Evolutionary conservation across 768 basidiomycete genomes (phyloP).

Genomic region (Lyophyllum decastes): DNA sequence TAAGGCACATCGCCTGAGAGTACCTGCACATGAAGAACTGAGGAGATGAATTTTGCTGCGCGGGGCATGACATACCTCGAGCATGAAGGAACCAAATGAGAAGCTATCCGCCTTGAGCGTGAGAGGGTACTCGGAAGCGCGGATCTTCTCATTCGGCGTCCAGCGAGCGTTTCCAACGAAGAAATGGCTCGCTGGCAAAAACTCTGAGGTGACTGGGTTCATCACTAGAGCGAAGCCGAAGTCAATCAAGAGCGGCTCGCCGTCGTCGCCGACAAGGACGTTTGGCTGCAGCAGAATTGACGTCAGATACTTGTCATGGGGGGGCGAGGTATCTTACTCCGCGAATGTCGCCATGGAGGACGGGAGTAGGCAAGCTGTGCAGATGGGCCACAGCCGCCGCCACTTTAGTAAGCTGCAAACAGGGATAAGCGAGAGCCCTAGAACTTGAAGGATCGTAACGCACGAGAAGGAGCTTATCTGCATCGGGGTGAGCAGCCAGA

Average conservation of each 20-base stretch:
- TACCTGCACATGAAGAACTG: neutral
- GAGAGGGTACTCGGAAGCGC: constrained; percentile 5
- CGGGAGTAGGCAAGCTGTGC: constrained; percentile 9
- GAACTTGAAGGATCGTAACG: neutral
- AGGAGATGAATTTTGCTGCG: no score
- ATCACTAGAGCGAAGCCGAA: constrained; percentile 6
- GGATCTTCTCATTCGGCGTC: constrained; percentile 14
- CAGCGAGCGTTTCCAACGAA: constrained; percentile 12
- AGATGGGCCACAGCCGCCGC: constrained; percentile 12
- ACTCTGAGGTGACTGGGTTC: constrained; percentile 1
- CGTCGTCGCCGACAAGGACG: constrained; percentile 11
- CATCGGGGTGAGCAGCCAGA: neutral
- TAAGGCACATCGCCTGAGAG: constrained; percentile 16
- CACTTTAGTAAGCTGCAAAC: constrained; percentile 5
- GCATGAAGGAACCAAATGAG: constrained; percentile 15
- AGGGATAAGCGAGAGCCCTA: neutral
- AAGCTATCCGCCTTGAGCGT: constrained; percentile 15
- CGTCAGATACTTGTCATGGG: neutral
- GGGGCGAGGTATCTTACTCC: constrained; percentile 6
- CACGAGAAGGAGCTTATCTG: constrained; percentile 10
- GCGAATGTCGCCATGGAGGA: constrained; percentile 19
- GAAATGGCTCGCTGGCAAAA: neutral
- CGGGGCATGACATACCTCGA: constrained; percentile 13
- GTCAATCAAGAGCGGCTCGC: constrained; percentile 15
- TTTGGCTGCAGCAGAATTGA: constrained; percentile 9